Conservation (phyloP, 2,329 filamentous ascomycete species). For the Alternaria ethzedia region DNA sequence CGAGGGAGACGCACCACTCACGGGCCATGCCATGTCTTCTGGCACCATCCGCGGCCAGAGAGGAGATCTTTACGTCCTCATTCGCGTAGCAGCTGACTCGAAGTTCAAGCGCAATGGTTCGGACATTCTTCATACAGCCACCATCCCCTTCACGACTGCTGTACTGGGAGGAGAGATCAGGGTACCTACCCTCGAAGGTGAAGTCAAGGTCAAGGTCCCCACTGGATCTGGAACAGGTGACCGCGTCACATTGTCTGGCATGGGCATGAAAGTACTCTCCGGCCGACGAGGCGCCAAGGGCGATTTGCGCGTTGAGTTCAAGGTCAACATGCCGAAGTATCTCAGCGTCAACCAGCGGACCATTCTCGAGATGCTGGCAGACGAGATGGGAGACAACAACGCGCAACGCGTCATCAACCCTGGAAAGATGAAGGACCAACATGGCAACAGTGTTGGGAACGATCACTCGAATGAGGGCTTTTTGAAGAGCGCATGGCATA, state of each 20-base stretch:
- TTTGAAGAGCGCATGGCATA: slow-evolving; percentile 92
- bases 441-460: slow-evolving; percentile 16
- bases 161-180: slow-evolving; percentile 88
- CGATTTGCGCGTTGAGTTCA: slow-evolving; percentile 92
- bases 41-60: slow-evolving; percentile 67
- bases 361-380: slow-evolving; percentile 92
- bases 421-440: slow-evolving; percentile 51
- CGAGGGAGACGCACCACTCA: slow-evolving; percentile 85
- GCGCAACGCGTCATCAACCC: slow-evolving; percentile 94
- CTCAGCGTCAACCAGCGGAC: slow-evolving; percentile 89
- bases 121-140: slow-evolving; percentile 91
- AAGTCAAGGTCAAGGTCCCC: slow-evolving; percentile 87
- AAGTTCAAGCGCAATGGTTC: slow-evolving; percentile 88
- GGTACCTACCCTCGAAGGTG: slow-evolving; percentile 87
- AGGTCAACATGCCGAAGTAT: slow-evolving; percentile 94
- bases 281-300: slow-evolving; percentile 68
- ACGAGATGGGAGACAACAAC: slow-evolving; percentile 92
- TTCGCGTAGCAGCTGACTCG: slow-evolving; percentile 85
- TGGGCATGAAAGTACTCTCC: slow-evolving; percentile 89
- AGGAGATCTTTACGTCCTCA: slow-evolving; percentile 90
- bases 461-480: slow-evolving; percentile 84
- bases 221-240: slow-evolving; percentile 94
- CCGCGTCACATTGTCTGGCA: slow-evolving; percentile 83
- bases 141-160: slow-evolving; percentile 90
- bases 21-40: slow-evolving; percentile 70